Conservation (phyloP, 768 basidiomycete species). For the Auriscalpium microsporum region DNA sequence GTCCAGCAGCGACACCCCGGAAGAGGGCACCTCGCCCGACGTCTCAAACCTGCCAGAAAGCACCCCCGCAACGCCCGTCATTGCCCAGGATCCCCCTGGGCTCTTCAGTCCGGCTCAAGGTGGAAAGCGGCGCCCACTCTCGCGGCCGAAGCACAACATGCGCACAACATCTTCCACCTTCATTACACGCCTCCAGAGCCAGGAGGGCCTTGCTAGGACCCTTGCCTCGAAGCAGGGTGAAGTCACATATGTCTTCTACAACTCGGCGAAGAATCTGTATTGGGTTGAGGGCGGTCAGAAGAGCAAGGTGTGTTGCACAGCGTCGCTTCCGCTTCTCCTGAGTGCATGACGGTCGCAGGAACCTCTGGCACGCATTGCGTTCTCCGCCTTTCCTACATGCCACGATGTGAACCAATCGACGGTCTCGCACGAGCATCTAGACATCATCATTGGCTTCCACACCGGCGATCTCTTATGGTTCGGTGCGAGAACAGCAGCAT, state of each 20-base stretch:
- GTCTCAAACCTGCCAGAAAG: slow-evolving; percentile 19
- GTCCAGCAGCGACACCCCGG: slow-evolving; percentile 76
- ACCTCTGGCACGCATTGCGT: slow-evolving; percentile 75
- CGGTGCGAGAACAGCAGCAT: slow-evolving; percentile 38
- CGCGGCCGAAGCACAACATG: slow-evolving; percentile 86
- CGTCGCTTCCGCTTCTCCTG: neutral
- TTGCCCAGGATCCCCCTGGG: slow-evolving; percentile 36
- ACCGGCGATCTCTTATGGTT: slow-evolving; percentile 97
- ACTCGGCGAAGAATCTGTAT: slow-evolving; percentile 71
- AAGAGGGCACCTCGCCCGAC: slow-evolving; percentile 41
- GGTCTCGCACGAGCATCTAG: slow-evolving; percentile 68
- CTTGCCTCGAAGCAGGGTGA: slow-evolving; percentile 81
- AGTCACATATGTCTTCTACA: slow-evolving; percentile 80
- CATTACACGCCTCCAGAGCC: slow-evolving; percentile 76
- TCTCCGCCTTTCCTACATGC: slow-evolving; percentile 83
- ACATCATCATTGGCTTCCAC: slow-evolving; percentile 85
- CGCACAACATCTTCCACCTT: slow-evolving; percentile 89
- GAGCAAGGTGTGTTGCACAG: slow-evolving; percentile 50
- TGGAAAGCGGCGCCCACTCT: slow-evolving; percentile 54
- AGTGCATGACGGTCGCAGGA: slow-evolving; percentile 44
- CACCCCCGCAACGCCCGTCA: slow-evolving; percentile 29
- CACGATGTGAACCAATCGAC: slow-evolving; percentile 81
- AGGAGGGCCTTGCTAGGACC: slow-evolving; percentile 65
- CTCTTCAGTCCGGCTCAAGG: slow-evolving; percentile 43
- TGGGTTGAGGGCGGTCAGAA: slow-evolving; percentile 86